These are phyloP conservation scores for Globisporangium echinulatum DNA, from an alignment of 352 stramenopile species.

Conservation along the genomic window DNA sequence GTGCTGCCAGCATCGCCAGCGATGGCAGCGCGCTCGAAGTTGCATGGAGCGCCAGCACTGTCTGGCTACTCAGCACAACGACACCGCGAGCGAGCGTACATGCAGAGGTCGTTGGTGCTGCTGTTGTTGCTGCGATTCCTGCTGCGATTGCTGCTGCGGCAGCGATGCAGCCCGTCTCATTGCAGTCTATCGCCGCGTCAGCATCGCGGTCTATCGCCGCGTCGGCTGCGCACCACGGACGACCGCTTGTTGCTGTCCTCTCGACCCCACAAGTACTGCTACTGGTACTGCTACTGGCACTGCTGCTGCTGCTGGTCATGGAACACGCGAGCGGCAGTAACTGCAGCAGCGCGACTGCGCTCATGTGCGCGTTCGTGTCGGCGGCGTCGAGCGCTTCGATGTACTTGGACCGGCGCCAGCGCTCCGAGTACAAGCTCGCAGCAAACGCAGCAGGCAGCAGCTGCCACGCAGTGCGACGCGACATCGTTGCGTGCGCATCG, in stretches of 20 bases:
- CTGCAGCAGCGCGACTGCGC: constrained; percentile 24
- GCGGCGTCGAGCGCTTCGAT: constrained; percentile 26
- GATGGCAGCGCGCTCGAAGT: constrained; percentile 13
- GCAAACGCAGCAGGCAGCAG: constrained; percentile 44
- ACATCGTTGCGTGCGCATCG: background rate
- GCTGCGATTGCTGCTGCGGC: background rate
- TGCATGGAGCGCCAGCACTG: constrained; percentile 17
- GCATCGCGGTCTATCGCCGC: no score
- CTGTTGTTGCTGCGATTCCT: background rate
- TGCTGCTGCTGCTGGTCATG: background rate
- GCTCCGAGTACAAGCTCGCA: constrained; percentile 27
- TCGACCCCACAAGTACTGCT: background rate
- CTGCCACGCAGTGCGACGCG: constrained; percentile 12
- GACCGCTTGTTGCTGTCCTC: background rate
- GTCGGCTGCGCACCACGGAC: no score
- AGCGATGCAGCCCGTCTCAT: background rate
- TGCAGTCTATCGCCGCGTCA: no score
- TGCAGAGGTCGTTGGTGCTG: background rate
- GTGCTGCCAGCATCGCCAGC: constrained; percentile 5
- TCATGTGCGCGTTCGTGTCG: constrained; percentile 48
- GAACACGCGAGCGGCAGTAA: constrained; percentile 3
- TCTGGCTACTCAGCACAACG: constrained; percentile 14
- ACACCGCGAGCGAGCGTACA: constrained; percentile 2
- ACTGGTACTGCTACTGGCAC: background rate
- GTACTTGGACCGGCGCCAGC: constrained; percentile 37